Percentiles rank a stretch among this genome's conserved stretches.
phyloP scores from a whole-genome alignment of 768 basidiomycete species.

The Suillus luteus region DNA sequence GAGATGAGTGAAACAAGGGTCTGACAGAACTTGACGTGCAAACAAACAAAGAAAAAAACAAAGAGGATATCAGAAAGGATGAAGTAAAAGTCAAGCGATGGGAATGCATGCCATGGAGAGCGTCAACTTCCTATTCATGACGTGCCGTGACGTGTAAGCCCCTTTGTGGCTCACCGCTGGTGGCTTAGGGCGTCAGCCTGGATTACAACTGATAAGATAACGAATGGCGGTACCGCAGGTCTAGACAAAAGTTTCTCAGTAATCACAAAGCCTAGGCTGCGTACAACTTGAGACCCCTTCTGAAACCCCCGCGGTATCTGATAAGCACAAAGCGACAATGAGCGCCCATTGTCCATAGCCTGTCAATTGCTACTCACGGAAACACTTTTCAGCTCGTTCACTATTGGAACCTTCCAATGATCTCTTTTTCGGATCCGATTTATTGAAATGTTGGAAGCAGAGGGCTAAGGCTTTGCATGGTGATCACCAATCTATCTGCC shows the following conservation, averaged over 20 bases:
- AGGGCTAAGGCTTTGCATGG: constrained; percentile 8
- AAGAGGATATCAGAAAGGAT: not conserved
- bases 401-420: constrained; percentile 27
- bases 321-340: not conserved
- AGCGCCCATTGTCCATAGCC: not conserved
- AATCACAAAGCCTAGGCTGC: too few species aligned
- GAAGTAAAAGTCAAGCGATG: not conserved
- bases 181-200: too few species aligned
- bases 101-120: not conserved
- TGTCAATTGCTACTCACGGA: constrained; percentile 44
- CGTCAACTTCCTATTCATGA: not conserved
- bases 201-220: not conserved
- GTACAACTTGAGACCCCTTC: not conserved
- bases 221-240: not conserved
- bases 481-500: not conserved
- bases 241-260: not conserved
- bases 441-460: constrained; percentile 6
- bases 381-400: constrained; percentile 52
- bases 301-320: constrained; percentile 20
- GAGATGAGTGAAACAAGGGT: not conserved
- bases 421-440: constrained; percentile 61
- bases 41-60: constrained; percentile 1
- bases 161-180: not conserved
- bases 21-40: constrained; percentile 4
- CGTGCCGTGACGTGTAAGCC: not conserved